Conservation (phyloP, 2,329 filamentous ascomycete genomes). For the Coccinonectria pachysandricola region DNA sequence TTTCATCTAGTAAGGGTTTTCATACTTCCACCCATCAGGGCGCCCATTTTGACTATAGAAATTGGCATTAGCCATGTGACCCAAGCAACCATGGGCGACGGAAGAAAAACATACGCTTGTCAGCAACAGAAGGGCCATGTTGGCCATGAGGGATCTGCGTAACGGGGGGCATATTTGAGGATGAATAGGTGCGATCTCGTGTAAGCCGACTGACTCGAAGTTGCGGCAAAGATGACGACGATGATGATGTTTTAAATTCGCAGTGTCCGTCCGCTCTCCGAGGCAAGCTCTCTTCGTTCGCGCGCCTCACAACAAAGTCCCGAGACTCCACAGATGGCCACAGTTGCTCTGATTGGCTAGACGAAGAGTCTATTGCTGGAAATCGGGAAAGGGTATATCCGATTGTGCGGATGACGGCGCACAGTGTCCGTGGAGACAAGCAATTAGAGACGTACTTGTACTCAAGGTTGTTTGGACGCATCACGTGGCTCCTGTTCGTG, state of each 20-base stretch:
- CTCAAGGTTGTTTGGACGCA: slow-evolving; percentile 17
- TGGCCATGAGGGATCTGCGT: slow-evolving; percentile 29
- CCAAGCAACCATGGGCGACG: slow-evolving; percentile 1
- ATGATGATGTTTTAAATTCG: too few species aligned
- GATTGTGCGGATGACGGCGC: slow-evolving; percentile 11
- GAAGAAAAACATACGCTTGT: slow-evolving; percentile 37
- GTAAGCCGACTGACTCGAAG: too few species aligned
- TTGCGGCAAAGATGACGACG: too few species aligned
- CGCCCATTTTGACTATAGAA: slow-evolving; percentile 68
- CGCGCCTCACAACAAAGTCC: slow-evolving; percentile 4
- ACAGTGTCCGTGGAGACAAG: slow-evolving; percentile 20
- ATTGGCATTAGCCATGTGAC: slow-evolving; percentile 9
- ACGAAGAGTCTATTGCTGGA: slow-evolving; percentile 1
- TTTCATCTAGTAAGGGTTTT: too few species aligned
- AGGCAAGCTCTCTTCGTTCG: slow-evolving; percentile 9
- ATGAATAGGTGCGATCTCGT: too few species aligned
- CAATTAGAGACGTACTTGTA: background rate
- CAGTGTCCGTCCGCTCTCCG: too few species aligned
- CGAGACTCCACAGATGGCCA: too few species aligned
- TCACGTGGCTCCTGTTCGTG: slow-evolving; percentile 27
- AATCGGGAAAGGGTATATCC: slow-evolving; percentile 20
- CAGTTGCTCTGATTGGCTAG: slow-evolving; percentile 20
- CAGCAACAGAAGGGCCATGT: slow-evolving; percentile 40
- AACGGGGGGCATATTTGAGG: slow-evolving; percentile 30
- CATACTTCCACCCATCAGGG: slow-evolving; percentile 97